phyloP scores from a whole-genome alignment of 2,329 filamentous ascomycete genomes.

The Zasmidium angulare region DNA sequence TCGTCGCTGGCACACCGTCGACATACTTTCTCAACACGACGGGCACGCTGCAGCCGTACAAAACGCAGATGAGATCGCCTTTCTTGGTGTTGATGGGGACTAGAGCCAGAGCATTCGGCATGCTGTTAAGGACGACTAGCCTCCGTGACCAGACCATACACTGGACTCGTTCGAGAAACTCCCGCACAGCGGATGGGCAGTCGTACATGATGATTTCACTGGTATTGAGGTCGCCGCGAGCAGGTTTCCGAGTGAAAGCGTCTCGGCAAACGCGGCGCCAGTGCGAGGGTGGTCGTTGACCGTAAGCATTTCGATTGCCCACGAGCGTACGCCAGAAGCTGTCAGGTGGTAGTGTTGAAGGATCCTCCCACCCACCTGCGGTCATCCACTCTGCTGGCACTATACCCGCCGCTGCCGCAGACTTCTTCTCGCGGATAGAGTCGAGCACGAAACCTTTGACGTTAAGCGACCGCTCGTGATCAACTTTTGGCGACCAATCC shows the following conservation, averaged over 20 bases:
- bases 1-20: background rate
- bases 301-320: background rate
- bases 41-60: slow-evolving; percentile 23
- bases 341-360: background rate
- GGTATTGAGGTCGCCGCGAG: slow-evolving; percentile 37
- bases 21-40: slow-evolving; percentile 11
- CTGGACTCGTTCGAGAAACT: slow-evolving; percentile 16
- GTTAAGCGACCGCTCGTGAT: slow-evolving; percentile 2
- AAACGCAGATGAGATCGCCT: slow-evolving; percentile 21
- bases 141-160: slow-evolving; percentile 15
- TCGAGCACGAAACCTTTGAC: slow-evolving; percentile 15
- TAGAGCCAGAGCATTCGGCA: slow-evolving; percentile 8
- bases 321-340: slow-evolving; percentile 11
- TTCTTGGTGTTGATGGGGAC: slow-evolving; percentile 12
- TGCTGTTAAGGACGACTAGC: slow-evolving; percentile 6
- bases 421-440: slow-evolving; percentile 8
- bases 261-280: background rate
- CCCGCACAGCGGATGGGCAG: slow-evolving; percentile 9
- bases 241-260: slow-evolving; percentile 1
- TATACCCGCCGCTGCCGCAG: slow-evolving; percentile 9
- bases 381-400: slow-evolving; percentile 13
- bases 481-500: background rate
- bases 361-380: slow-evolving; percentile 1
- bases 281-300: slow-evolving; percentile 2
- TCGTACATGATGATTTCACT: slow-evolving; percentile 10